A percentile compares a stretch with the other conserved stretches of the same genome.
Conservation (phyloP, 441 rosid genomes). For the Pelargonium fulgidum region DNA sequence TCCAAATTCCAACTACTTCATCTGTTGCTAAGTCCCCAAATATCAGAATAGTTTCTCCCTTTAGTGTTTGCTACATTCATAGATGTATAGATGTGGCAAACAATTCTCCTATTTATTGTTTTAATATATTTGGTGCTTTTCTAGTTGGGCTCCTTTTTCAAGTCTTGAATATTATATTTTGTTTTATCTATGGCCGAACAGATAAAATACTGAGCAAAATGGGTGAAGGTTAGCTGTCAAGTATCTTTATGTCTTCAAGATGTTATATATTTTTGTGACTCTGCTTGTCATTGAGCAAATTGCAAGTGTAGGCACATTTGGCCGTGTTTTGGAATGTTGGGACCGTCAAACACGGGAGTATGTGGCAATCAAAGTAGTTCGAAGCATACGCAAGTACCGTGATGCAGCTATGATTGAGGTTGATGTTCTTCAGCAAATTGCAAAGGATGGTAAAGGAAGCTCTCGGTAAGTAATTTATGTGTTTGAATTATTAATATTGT, state of each 20-base stretch:
- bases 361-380: constrained; percentile 83
- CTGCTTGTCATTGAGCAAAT: too few relatives aligned
- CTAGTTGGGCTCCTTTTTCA: too few relatives aligned
- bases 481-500: constrained; percentile 13
- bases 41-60: too few relatives aligned
- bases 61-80: too few relatives aligned
- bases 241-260: background rate
- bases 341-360: constrained; percentile 63
- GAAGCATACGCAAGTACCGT: constrained; percentile 70
- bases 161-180: too few relatives aligned
- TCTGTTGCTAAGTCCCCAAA: too few relatives aligned
- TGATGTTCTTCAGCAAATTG: constrained; percentile 69
- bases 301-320: constrained; percentile 59
- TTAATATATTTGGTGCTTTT: too few relatives aligned
- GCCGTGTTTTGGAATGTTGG: constrained; percentile 81
- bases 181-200: constrained; percentile 20
- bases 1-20: too few relatives aligned
- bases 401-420: constrained; percentile 94
- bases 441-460: constrained; percentile 64
- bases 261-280: background rate
- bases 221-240: constrained; percentile 80
- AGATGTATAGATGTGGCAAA: too few relatives aligned
- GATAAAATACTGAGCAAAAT: constrained; percentile 77
- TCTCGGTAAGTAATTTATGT: constrained; percentile 48
- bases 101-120: too few relatives aligned